A percentile compares a stretch with the other conserved stretches of the same genome.
Evolutionary conservation across 306 rosid species (phyloP).

Genomic region (Arachis stenosperma): DNA sequence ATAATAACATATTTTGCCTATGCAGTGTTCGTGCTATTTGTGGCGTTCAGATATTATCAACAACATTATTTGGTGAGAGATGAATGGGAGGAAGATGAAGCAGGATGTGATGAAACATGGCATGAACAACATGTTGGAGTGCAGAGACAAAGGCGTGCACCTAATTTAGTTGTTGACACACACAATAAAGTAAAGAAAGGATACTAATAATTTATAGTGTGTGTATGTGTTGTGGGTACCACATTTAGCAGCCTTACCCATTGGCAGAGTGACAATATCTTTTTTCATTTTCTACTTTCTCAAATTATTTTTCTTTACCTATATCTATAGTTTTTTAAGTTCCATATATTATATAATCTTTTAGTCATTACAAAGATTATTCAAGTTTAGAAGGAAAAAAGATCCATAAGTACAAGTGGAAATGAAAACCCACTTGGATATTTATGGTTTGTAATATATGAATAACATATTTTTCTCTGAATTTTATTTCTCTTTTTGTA

Average conservation of each 20-base stretch:
- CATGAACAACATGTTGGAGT: slow-evolving; percentile 28
- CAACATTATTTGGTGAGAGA: slow-evolving; percentile 48
- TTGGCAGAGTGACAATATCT: not conserved
- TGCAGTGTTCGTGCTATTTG: slow-evolving; percentile 74
- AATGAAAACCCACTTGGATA: not conserved
- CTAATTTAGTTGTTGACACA: slow-evolving; percentile 13
- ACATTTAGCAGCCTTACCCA: slow-evolving; percentile 9
- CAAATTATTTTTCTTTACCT: not conserved
- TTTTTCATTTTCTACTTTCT: not conserved
- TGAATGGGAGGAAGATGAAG: slow-evolving; percentile 56
- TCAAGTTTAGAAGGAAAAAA: not conserved
- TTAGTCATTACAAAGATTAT: not conserved
- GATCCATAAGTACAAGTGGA: slow-evolving; percentile 1
- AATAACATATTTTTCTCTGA: too few species aligned
- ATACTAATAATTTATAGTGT: slow-evolving; percentile 13
- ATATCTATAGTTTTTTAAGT: not conserved
- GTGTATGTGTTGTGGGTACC: not conserved
- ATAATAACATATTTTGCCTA: not conserved
- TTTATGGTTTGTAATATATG: slow-evolving; percentile 5
- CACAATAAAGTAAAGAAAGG: slow-evolving; percentile 41
- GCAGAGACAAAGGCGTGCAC: slow-evolving; percentile 26
- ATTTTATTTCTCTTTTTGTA: too few species aligned
- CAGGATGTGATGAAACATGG: slow-evolving; percentile 47
- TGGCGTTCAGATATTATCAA: slow-evolving; percentile 70
- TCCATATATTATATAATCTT: slow-evolving; percentile 1